Base-by-base conservation (phyloP, 306 rosid genomes). In the Casuarina cunninghamiana region DNA sequence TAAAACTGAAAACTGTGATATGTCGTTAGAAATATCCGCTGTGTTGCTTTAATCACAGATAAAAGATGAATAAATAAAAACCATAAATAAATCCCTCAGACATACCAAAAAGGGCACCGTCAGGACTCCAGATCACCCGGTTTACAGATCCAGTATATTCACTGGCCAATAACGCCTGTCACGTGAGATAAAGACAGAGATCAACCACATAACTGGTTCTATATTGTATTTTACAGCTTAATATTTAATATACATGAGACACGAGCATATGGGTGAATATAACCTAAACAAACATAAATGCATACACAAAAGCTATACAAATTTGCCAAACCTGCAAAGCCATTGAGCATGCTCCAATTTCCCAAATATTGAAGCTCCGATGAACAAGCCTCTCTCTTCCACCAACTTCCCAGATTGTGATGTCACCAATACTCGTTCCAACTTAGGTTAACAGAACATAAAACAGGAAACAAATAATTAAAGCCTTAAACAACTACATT, bases 41-140 rank as follows among this genome's bases (percentile, higher is more conserved):
- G 15, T 51, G 15, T 15, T 15, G 57, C 3, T 12, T 51, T 3
- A 51, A 51, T 51, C 19, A 16, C 19, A 51, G 51, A 48, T 48
- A 9, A 10, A 13, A 48, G 11, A 48, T 8, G 51, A 26, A 5
- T 51, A 12, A 51, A 51, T 1, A 51, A 51, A 16, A 51, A 51
- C 2, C 5, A 51, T 10, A 51, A 51, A 12, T 51, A 51, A 51
- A 51, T 51, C n/a, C 57, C 57, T 51, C 15, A 10, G 17, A 75
- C 90, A 73, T 84, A 94, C 98, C 97, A 83, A 90, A 84, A 84
- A 89, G 87, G 55, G 87, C 82, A 80, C 98, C 98, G 80, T 94
- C 98, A 80, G 97, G 97, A 86, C 95, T 92, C 97, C 97, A 94
- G 83, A 92, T 84, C 74, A 94, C 98, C 21, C 98, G 92, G 74